phyloP scores from a whole-genome alignment of 78 protist species.

The Dictyostelium capitatum region DNA sequence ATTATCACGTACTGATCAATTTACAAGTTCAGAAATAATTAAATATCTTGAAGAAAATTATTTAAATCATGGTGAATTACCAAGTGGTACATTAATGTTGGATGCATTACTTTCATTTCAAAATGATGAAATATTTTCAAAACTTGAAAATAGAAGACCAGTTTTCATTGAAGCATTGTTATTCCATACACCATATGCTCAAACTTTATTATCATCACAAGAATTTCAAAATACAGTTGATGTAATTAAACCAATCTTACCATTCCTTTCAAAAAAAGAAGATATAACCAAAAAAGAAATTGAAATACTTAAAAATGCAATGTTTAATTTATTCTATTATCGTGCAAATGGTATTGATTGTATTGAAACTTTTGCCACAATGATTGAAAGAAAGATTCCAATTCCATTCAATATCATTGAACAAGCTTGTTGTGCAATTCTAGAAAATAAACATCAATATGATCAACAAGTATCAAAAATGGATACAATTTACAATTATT shows the following conservation, averaged over 20 bases:
- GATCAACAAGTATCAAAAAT: not conserved
- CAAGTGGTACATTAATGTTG: not conserved
- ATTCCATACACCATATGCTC: too few species aligned
- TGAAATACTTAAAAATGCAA: not conserved
- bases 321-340: not conserved
- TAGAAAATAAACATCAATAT: not conserved
- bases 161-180: too few species aligned
- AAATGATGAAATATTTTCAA: too few species aligned
- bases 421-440: not conserved
- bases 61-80: not conserved
- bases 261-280: too few species aligned
- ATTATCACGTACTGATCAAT: not conserved
- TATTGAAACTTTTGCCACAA: not conserved
- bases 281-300: not conserved
- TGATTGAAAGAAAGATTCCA: not conserved
- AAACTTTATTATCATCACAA: too few species aligned
- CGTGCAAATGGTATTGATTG: not conserved
- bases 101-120: not conserved
- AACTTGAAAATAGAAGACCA: too few species aligned
- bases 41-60: not conserved
- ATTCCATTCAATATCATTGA: not conserved
- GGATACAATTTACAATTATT: not conserved
- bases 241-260: too few species aligned
- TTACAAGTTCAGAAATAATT: constrained; percentile 1
- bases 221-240: too few species aligned